Evolutionary conservation across 1,284 basidiomycete species (phyloP).

Genomic region (Cystobasidium sp.): DNA sequence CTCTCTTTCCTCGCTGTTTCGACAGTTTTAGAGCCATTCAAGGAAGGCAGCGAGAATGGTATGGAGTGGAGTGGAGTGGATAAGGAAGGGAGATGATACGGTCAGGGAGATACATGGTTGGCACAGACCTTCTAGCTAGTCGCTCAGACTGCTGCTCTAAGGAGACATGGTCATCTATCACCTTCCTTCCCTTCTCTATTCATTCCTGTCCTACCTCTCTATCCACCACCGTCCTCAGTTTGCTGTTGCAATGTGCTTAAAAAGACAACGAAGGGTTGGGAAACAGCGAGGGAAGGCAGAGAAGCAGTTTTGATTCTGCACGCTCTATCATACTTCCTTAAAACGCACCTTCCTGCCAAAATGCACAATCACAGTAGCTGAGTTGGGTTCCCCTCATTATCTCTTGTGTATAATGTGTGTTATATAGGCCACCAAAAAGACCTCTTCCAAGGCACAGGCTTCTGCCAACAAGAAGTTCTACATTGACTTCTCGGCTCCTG

Average conservation of each 20-base stretch:
- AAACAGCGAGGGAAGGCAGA: background rate
- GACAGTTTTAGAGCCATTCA: background rate
- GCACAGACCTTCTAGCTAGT: too few relatives aligned
- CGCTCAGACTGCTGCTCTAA: too few relatives aligned
- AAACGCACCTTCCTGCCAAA: background rate
- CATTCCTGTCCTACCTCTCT: background rate
- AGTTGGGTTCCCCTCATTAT: slow-evolving; percentile 6
- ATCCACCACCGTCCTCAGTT: slow-evolving; percentile 26
- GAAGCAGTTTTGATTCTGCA: background rate
- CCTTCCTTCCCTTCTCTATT: background rate
- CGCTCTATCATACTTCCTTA: background rate
- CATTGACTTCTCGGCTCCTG: slow-evolving; percentile 60
- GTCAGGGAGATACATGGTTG: too few relatives aligned
- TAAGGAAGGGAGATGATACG: too few relatives aligned
- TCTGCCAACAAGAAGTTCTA: slow-evolving; percentile 51
- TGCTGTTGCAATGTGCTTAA: slow-evolving; percentile 33
- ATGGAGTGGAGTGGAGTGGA: too few relatives aligned
- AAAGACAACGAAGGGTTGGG: too few relatives aligned
- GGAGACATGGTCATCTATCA: background rate
- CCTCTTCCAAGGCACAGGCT: slow-evolving; percentile 50
- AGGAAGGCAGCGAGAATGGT: background rate
- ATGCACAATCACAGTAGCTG: slow-evolving; percentile 39
- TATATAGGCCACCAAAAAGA: slow-evolving; percentile 18
- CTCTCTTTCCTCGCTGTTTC: background rate
- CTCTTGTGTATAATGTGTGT: too few relatives aligned